Conservation (phyloP, 2,329 filamentous ascomycete species). For the Alternaria sp. region DNA sequence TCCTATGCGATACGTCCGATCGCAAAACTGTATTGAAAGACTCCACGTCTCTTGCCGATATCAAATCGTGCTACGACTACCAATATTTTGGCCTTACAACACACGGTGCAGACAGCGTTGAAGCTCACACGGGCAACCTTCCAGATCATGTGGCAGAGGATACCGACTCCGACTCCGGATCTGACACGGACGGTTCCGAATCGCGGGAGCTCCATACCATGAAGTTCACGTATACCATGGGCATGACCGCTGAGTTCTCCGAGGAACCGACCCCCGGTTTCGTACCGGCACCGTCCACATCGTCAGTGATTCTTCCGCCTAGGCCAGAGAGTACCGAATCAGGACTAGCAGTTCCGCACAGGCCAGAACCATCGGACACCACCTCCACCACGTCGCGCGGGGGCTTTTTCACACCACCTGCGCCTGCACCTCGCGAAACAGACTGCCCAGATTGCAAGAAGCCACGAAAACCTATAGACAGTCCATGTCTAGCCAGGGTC, state of each 20-base stretch:
- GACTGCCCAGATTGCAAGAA: not conserved
- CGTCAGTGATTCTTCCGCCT: not conserved
- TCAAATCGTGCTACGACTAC: slow-evolving; percentile 19
- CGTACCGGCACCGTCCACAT: not conserved
- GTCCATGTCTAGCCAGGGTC: slow-evolving; percentile 12
- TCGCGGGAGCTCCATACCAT: not conserved
- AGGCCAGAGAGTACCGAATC: not conserved
- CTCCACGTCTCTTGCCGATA: slow-evolving; percentile 8
- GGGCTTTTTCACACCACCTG: not conserved
- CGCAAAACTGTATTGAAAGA: slow-evolving; percentile 15
- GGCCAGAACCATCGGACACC: not conserved
- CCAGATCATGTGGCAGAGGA: not conserved
- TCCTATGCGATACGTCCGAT: slow-evolving; percentile 26
- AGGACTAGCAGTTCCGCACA: not conserved
- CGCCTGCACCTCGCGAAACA: not conserved
- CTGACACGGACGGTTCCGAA: not conserved
- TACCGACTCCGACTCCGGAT: not conserved
- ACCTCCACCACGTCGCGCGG: not conserved
- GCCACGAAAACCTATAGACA: not conserved
- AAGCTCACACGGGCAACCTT: not conserved
- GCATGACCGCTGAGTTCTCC: not conserved
- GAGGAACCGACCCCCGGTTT: not conserved
- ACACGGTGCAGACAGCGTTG: not conserved
- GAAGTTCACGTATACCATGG: not conserved
- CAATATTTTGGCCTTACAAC: not conserved